A percentile compares a stretch with the other conserved stretches of the same genome.
These are phyloP conservation scores for Penicillium psychrosexuale DNA, from an alignment of 2,329 filamentous ascomycete genomes.

Conservation along the genomic window DNA sequence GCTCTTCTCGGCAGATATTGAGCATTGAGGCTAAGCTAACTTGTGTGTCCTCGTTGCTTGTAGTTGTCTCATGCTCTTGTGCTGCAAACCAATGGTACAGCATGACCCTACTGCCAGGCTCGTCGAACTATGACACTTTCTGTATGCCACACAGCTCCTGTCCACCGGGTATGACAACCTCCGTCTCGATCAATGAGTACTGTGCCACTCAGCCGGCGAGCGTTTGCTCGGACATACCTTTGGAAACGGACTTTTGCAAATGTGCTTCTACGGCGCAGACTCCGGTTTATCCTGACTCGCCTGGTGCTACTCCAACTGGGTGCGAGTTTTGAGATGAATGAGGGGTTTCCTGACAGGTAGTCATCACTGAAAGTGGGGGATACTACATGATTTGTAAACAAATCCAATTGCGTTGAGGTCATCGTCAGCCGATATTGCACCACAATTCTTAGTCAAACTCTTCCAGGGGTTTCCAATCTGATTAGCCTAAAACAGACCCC, in stretches of 20 bases:
- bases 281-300: slow-evolving; percentile 20
- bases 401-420: neutral
- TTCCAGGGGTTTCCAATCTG: neutral
- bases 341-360: no score
- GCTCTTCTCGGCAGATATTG: neutral
- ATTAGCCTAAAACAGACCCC: slow-evolving; percentile 3
- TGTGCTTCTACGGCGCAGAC: slow-evolving; percentile 16
- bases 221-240: slow-evolving; percentile 11
- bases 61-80: slow-evolving; percentile 26
- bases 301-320: slow-evolving; percentile 20
- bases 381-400: neutral
- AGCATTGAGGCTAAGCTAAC: neutral
- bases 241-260: slow-evolving; percentile 14
- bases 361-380: neutral
- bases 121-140: slow-evolving; percentile 16
- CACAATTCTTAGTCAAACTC: neutral
- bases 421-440: neutral
- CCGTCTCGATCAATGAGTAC: slow-evolving; percentile 15
- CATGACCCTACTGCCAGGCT: slow-evolving; percentile 9
- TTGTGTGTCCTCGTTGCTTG: neutral
- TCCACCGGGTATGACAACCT: slow-evolving; percentile 26
- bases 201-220: slow-evolving; percentile 19
- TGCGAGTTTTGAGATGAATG: slow-evolving; percentile 12
- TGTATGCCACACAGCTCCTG: slow-evolving; percentile 26
- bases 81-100: slow-evolving; percentile 25